Evolutionary conservation across 2,329 filamentous ascomycete species (phyloP).

Genomic region (Colletotrichum sp.): DNA sequence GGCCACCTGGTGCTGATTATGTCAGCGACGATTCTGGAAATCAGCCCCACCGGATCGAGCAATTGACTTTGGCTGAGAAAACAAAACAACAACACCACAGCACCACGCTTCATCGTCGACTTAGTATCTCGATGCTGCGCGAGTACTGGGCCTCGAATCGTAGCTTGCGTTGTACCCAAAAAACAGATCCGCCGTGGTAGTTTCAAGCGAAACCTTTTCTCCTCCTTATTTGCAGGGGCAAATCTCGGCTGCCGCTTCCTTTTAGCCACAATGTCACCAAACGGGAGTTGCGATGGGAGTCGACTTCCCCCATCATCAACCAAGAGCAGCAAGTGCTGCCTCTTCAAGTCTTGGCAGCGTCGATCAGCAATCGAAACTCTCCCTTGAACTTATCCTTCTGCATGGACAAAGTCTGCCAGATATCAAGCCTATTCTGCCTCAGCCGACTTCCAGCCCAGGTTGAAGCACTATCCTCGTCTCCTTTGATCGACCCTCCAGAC

Average conservation of each 20-base stretch:
- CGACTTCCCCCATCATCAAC: background rate
- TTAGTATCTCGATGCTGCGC: background rate
- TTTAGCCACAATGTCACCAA: background rate
- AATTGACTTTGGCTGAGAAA: background rate
- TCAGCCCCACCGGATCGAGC: background rate
- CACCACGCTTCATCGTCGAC: rapidly evolving
- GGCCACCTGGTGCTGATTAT: background rate
- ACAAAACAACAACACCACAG: rapidly evolving
- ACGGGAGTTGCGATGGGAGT: background rate
- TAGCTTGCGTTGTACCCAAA: no score
- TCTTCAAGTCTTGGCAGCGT: background rate
- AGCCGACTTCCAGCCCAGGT: background rate
- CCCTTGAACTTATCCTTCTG: rapidly evolving
- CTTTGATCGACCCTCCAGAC: background rate
- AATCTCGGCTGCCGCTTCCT: background rate
- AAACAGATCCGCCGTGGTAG: background rate
- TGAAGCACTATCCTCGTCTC: background rate
- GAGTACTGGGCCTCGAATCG: no score
- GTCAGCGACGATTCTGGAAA: background rate
- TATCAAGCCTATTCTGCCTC: background rate
- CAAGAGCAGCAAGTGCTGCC: background rate
- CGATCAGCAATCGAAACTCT: background rate
- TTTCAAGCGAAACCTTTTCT: background rate
- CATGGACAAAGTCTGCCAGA: background rate
- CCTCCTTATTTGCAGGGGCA: background rate